phyloP scores from a whole-genome alignment of 805 yeast genomes.

The Scheffersomyces amazonensis region DNA sequence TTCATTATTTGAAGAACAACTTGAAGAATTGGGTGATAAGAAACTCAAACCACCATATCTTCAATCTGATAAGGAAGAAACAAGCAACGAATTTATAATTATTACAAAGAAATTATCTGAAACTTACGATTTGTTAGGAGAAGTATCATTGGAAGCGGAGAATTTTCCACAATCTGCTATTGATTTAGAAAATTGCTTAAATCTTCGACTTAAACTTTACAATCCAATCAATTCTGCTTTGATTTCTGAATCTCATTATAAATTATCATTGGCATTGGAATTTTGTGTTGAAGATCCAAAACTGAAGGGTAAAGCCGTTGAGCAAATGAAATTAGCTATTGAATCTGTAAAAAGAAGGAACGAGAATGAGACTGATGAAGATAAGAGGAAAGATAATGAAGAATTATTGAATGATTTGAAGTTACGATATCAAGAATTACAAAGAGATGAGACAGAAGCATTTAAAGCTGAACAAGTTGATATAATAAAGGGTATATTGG shows the following conservation, averaged over 20 bases:
- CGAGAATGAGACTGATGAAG: conserved; percentile 41
- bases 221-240: conserved; percentile 48
- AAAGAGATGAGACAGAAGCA: conserved; percentile 48
- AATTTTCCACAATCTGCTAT: conserved; percentile 74
- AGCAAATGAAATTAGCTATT: conserved; percentile 54
- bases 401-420: conserved; percentile 55
- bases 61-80: conserved; percentile 24
- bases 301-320: conserved; percentile 49
- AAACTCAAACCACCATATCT: conserved; percentile 26
- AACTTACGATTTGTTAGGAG: conserved; percentile 78
- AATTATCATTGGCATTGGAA: conserved; percentile 75
- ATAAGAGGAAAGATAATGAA: conserved; percentile 37
- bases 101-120: conserved; percentile 61
- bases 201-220: conserved; percentile 51
- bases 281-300: conserved; percentile 54
- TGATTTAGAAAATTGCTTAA: conserved; percentile 61
- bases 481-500: conserved; percentile 55
- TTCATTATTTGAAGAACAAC: conserved; percentile 51
- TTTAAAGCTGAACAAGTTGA: conserved; percentile 49
- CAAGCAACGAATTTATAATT: conserved; percentile 29
- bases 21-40: conserved; percentile 1
- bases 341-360: conserved; percentile 34
- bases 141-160: conserved; percentile 85
- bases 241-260: conserved; percentile 77
- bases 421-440: conserved; percentile 53